Evolutionary conservation across 2,329 filamentous ascomycete species (phyloP).

Genomic region (Thelonectria rubi): DNA sequence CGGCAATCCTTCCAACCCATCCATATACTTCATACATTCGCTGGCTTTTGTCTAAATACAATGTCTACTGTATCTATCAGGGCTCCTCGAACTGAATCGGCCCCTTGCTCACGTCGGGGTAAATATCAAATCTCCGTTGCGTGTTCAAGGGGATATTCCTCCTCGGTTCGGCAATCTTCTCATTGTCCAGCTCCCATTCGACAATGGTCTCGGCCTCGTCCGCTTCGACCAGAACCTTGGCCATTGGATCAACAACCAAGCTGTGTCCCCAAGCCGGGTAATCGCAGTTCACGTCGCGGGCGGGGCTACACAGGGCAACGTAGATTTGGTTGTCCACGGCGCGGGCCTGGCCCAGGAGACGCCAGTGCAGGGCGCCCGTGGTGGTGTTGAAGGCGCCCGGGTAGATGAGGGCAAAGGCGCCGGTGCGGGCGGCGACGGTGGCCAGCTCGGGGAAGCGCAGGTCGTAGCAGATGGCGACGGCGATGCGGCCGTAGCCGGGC

Average conservation of each 20-base stretch:
- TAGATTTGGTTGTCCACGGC: constrained; percentile 96
- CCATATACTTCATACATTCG: background rate
- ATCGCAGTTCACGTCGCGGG: constrained; percentile 76
- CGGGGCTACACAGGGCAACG: constrained; percentile 91
- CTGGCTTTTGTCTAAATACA: background rate
- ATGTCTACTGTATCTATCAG: constrained; percentile 1
- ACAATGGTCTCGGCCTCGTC: constrained; percentile 82
- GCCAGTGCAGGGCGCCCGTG: constrained; percentile 93
- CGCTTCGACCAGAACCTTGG: constrained; percentile 79
- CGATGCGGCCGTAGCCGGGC: constrained; percentile 87
- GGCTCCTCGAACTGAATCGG: constrained; percentile 52
- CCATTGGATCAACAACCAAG: constrained; percentile 87
- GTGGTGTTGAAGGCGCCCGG: constrained; percentile 98
- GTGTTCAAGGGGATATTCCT: constrained; percentile 84
- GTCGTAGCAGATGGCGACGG: constrained; percentile 95
- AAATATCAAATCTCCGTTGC: constrained; percentile 94
- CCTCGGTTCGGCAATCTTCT: constrained; percentile 76
- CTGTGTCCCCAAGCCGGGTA: constrained; percentile 96
- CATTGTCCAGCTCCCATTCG: constrained; percentile 73
- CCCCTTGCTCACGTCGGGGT: constrained; percentile 83
- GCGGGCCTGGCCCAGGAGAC: constrained; percentile 79
- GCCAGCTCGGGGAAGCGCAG: constrained; percentile 95
- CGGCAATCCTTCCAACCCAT: background rate
- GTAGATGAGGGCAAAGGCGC: constrained; percentile 89
- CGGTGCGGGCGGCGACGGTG: constrained; percentile 84